Evolutionary conservation across 176 grass and related monocot species (phyloP).

Genomic region (Paspalum vaginatum): DNA sequence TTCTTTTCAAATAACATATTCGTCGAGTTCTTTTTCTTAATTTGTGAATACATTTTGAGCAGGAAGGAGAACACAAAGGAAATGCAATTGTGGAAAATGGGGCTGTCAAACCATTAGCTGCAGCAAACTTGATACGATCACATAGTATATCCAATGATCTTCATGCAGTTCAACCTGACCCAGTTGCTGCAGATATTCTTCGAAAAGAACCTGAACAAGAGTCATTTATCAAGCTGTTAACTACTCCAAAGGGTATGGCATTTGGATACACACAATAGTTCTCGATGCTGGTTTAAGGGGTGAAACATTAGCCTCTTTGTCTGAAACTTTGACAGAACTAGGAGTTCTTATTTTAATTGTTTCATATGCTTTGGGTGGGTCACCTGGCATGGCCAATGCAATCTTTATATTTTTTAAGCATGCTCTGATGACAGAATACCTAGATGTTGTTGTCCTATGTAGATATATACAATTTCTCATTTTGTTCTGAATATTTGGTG

Average conservation of each 20-base stretch:
- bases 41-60: constrained; percentile 34
- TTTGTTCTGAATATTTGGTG: constrained; percentile 16
- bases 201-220: constrained; percentile 96
- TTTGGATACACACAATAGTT: constrained; percentile 10
- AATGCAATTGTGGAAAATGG: constrained; percentile 66
- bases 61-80: constrained; percentile 69
- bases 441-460: constrained; percentile 30
- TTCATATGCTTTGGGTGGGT: not conserved
- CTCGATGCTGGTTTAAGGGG: constrained; percentile 1
- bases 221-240: constrained; percentile 82
- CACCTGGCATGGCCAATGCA: not conserved
- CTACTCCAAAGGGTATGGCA: constrained; percentile 74
- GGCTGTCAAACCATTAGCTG: constrained; percentile 55
- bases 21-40: constrained; percentile 16
- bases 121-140: constrained; percentile 72
- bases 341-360: not conserved
- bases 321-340: constrained; percentile 3
- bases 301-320: constrained; percentile 27
- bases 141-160: constrained; percentile 92
- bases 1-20: constrained; percentile 29
- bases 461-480: constrained; percentile 16
- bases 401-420: constrained; percentile 18
- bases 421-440: constrained; percentile 12
- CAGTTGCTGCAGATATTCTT: constrained; percentile 96
- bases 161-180: constrained; percentile 86